These are phyloP conservation scores for Parachaetomium inaequale DNA, from an alignment of 495 filamentous ascomycete species.

Conservation along the genomic window DNA sequence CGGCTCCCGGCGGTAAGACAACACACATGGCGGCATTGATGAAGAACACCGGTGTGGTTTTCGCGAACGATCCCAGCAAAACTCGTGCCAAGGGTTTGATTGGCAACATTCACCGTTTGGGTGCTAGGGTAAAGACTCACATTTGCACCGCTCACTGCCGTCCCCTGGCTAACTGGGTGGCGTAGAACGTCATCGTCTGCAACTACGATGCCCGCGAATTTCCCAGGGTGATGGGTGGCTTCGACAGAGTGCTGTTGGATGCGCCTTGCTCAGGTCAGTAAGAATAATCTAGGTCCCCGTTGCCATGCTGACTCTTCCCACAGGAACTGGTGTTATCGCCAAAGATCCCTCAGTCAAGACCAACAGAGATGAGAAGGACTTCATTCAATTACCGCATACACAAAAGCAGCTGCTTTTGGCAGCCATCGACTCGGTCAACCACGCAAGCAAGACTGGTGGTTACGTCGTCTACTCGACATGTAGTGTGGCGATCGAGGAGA, in stretches of 20 bases:
- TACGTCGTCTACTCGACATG: conserved; percentile 95
- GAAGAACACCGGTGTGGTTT: conserved; percentile 95
- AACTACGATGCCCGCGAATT: conserved; percentile 91
- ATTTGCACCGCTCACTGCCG: background rate
- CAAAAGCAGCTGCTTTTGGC: conserved; percentile 91
- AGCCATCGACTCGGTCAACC: conserved; percentile 84
- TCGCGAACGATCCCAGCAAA: conserved; percentile 96
- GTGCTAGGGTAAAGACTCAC: conserved; percentile 53
- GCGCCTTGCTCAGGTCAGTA: conserved; percentile 42
- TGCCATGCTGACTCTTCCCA: background rate
- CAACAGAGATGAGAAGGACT: conserved; percentile 92
- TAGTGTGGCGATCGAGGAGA: conserved; percentile 34
- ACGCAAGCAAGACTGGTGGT: conserved; percentile 70
- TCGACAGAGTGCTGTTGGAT: conserved; percentile 58
- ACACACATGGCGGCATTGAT: conserved; percentile 95
- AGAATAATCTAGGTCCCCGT: no score
- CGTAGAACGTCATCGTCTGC: conserved; percentile 80
- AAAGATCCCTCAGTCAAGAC: conserved; percentile 96
- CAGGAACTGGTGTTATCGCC: conserved; percentile 69
- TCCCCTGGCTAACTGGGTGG: background rate
- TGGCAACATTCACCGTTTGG: conserved; percentile 95
- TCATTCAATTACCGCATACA: conserved; percentile 79
- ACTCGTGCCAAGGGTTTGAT: conserved; percentile 91
- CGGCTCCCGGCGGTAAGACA: conserved; percentile 95
- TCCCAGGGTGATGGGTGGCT: conserved; percentile 89